Conservation (phyloP, 1,139 yeast species). For the Tardiomyces digboiensis region DNA sequence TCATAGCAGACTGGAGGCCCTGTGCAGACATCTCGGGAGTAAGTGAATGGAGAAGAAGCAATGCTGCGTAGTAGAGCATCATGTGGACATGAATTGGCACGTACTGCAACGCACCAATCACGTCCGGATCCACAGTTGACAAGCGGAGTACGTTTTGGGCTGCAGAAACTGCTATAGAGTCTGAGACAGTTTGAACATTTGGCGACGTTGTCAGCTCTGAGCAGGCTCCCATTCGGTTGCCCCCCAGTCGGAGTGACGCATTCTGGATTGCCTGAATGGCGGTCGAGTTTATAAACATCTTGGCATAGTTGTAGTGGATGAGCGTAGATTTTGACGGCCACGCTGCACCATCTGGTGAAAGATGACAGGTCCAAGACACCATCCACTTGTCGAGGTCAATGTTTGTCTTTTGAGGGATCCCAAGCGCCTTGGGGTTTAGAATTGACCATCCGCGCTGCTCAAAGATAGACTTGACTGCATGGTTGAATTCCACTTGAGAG, state of each 20-base stretch:
- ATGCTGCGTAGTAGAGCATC: conserved; percentile 61
- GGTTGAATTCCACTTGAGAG: conserved; percentile 65
- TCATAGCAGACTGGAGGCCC: neutral
- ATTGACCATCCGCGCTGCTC: conserved; percentile 55
- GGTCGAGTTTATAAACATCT: conserved; percentile 58
- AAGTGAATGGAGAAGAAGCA: conserved; percentile 33
- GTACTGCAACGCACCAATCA: conserved; percentile 45
- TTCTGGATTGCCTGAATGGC: conserved; percentile 36
- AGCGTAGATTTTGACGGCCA: conserved; percentile 68
- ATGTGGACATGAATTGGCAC: conserved; percentile 66
- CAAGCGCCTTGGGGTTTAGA: conserved; percentile 50
- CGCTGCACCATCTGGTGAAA: conserved; percentile 45
- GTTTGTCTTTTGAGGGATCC: conserved; percentile 59
- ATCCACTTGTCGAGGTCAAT: conserved; percentile 67
- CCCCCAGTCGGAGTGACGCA: conserved; percentile 7
- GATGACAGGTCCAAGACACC: conserved; percentile 69
- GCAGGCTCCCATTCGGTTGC: neutral
- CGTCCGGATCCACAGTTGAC: conserved; percentile 51
- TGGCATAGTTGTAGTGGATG: conserved; percentile 64
- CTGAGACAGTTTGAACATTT: conserved; percentile 10
- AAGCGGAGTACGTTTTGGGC: conserved; percentile 54
- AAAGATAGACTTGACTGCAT: conserved; percentile 52
- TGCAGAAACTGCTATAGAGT: conserved; percentile 44
- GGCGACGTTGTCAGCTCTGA: conserved; percentile 34
- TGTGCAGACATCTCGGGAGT: conserved; percentile 1